Evolutionary conservation across 2,329 filamentous ascomycete species (phyloP), one percentile per base, ranked within the genome.

Genomic region (Sarocladiaceae sp.): DNA sequence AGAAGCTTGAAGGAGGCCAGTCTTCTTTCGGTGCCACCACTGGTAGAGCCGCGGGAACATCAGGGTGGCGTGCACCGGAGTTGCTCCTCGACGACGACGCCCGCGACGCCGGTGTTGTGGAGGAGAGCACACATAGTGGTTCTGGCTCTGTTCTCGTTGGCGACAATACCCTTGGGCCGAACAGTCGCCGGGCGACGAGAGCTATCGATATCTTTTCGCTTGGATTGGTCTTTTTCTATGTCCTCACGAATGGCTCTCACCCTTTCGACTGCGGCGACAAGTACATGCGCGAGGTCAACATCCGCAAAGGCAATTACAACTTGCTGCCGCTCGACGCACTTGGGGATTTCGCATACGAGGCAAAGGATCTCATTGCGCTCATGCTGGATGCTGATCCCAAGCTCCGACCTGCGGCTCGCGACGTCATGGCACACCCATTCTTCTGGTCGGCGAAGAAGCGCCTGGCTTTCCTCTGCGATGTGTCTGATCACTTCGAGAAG

Each of bases 151-250:
- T 74, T n/a, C 67, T 78, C 4, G 71, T 76, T 7, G 71, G 69
- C 32, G 70, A 78, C 11, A 76, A 79, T 15, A 68, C 80, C 61
- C 76, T 70, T 66, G 72, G 57, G 53, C 32, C 32, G 9, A 81
- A 80, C 53, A 57, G 55, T 37, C 83, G 89, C 47, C 85, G 93
- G 43, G 91, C 94, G 6, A 98, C 95, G 35, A 84, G 93, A 35
- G 88, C 93, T 7, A 96, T 97, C 49, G 93, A 98, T 59, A 95
- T 98, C 20, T 98, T 98, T 68, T 95, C 90, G 0, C 76, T 98
- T 27, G 93, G 93, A 1, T 84, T 95, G 44, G 89, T 98, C n/a
- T 98, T 96, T 70, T 97, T 90, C 68, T 98, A 96, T 61, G 90
- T 97, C n/a, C 74, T 98, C 48, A 96, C 91, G 2, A 86, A 89